Evolutionary conservation across 352 stramenopile species (phyloP), one percentile per base, ranked within the genome.

Genomic region (Saprolegnia diclina): DNA sequence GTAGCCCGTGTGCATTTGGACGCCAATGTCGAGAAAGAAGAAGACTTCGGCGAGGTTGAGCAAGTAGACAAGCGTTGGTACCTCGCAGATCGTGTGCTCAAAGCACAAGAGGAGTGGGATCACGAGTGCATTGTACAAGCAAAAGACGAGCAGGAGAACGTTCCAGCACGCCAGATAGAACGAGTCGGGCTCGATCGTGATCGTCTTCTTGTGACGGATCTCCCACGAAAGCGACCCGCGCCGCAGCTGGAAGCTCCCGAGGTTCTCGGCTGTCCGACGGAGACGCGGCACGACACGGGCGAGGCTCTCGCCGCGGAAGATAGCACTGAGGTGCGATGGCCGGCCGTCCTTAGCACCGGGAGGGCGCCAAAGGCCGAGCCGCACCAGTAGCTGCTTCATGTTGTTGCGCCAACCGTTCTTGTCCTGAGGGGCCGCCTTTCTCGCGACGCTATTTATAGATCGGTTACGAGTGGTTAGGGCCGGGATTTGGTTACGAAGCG

Each of bases 1-100:
- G 74, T 86, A 90, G 11, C 83, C 81, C 24, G 80, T 91, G 72
- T 89, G 79, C 50, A 89, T 76, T 50, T 88, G 83, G 19, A 91
- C 80, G 67, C 85, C 89, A 26, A 89, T 77, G 71, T 91, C 83
- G 37, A 73, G 64, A 52, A 68, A 78, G 57, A 91, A 91, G 32
- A 88, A 56, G 11, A 83, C 11, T 64, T 91, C 81, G 59, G 79
- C 89, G 13, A 72, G 56, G 71, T 89, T 88, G 13, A 88, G 44
- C 10, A 65, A 72, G 10, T 75, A 11, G n/a, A 38, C 54, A 19
- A 69, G 53, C 32, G 21, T 52, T 9, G 63, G 24, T n/a, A 61
- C 38, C n/a, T 61, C 7, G 53, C 63, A 69, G n/a, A 63, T 53
- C 14, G 44, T 69, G 29, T 26, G 19, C 24, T 69, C 26, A 24